These are phyloP conservation scores for Yamadazyma kanchanaburiensis DNA, from an alignment of 1,139 yeast genomes.

Conservation along the genomic window DNA sequence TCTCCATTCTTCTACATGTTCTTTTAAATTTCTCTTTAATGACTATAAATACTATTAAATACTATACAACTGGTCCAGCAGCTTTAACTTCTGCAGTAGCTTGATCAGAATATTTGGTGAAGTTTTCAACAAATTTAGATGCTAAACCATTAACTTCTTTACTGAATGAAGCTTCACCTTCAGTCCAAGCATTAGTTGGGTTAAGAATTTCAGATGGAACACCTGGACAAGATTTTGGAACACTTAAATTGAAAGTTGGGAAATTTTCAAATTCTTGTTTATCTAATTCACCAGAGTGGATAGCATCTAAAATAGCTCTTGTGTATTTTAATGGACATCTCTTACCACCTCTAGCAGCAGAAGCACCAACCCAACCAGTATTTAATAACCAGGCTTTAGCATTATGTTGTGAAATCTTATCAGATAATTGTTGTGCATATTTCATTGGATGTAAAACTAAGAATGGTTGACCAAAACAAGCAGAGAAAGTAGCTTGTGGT, in stretches of 20 bases:
- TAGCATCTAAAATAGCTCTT: slow-evolving; percentile 92
- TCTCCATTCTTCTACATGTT: no score
- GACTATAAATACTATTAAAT: background rate
- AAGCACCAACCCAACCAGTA: slow-evolving; percentile 98
- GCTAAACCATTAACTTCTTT: slow-evolving; percentile 76
- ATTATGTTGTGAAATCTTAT: slow-evolving; percentile 84
- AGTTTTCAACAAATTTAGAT: slow-evolving; percentile 77
- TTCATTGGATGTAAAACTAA: slow-evolving; percentile 97
- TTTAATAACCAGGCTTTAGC: slow-evolving; percentile 96
- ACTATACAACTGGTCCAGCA: slow-evolving; percentile 73
- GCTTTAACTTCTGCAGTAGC: slow-evolving; percentile 85
- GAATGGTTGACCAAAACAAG: slow-evolving; percentile 99
- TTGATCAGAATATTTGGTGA: slow-evolving; percentile 76
- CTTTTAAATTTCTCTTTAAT: slow-evolving; percentile 1
- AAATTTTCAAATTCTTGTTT: slow-evolving; percentile 78
- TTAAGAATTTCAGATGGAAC: slow-evolving; percentile 86
- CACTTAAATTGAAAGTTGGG: slow-evolving; percentile 83
- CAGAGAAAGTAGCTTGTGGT: slow-evolving; percentile 97
- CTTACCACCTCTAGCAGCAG: slow-evolving; percentile 90
- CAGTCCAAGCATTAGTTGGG: slow-evolving; percentile 84
- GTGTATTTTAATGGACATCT: slow-evolving; percentile 98
- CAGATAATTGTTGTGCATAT: slow-evolving; percentile 95
- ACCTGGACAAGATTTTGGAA: slow-evolving; percentile 77
- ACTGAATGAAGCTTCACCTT: slow-evolving; percentile 64
- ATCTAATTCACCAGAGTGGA: slow-evolving; percentile 86